A percentile compares a stretch with the other conserved stretches of the same genome.
These are phyloP conservation scores for Diaporthe vaccinii DNA, from an alignment of 2,329 filamentous ascomycete genomes.

Conservation along the genomic window DNA sequence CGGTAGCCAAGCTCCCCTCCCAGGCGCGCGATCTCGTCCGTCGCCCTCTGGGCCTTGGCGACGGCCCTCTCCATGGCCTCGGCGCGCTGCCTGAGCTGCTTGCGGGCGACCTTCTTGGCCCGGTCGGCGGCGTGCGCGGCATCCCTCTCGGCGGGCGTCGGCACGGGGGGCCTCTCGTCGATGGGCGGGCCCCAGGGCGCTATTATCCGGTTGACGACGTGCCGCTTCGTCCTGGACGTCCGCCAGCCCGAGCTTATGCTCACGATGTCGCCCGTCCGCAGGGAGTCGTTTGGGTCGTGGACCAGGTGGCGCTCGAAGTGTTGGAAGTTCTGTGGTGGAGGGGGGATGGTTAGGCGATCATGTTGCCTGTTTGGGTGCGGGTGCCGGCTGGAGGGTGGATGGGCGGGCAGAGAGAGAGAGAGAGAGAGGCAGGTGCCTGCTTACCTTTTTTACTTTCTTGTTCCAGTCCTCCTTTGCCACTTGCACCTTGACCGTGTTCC, in stretches of 20 bases:
- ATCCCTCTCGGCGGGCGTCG: constrained; percentile 73
- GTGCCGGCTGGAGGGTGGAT: background rate
- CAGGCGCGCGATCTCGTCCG: constrained; percentile 7
- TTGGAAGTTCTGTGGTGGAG: constrained; percentile 71
- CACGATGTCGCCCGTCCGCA: constrained; percentile 81
- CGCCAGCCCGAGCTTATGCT: constrained; percentile 77
- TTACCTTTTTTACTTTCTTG: constrained; percentile 78
- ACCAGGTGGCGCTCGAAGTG: constrained; percentile 76
- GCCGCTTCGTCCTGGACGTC: constrained; percentile 75
- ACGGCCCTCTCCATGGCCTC: constrained; percentile 41
- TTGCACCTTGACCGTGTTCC: constrained; percentile 83
- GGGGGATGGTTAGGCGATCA: background rate
- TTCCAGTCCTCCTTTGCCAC: constrained; percentile 81
- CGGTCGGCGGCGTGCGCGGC: constrained; percentile 67
- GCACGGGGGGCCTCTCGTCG: constrained; percentile 74
- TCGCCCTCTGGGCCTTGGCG: constrained; percentile 44
- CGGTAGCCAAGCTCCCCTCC: constrained; percentile 6
- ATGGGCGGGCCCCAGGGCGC: constrained; percentile 76
- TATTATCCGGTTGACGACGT: constrained; percentile 82
- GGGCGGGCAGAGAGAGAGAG: background rate
- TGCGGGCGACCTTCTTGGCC: constrained; percentile 68
- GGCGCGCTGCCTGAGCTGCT: constrained; percentile 52
- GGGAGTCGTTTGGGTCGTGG: constrained; percentile 82
- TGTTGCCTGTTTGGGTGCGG: background rate
- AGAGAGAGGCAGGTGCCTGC: constrained; percentile 34